phyloP scores from a whole-genome alignment of 768 basidiomycete species.

The Xerocomus potaroensis region DNA sequence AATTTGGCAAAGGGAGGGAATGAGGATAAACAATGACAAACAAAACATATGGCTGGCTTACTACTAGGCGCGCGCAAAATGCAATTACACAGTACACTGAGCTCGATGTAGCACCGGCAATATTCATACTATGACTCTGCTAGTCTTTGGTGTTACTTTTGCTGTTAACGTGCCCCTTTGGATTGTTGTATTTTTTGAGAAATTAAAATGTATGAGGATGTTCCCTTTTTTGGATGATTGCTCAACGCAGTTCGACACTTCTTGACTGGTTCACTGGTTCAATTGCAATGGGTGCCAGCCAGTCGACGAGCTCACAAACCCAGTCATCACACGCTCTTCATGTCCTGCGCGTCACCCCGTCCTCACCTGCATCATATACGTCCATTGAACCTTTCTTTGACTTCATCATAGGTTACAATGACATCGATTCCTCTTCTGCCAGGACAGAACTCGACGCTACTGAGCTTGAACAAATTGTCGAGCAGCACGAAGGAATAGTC shows the following conservation, averaged over 20 bases:
- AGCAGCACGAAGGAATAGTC: conserved; percentile 67
- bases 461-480: conserved; percentile 76
- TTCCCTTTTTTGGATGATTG: conserved; percentile 11
- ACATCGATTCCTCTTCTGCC: conserved; percentile 53
- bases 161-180: too few relatives aligned
- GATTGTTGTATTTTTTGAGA: too few relatives aligned
- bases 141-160: too few relatives aligned
- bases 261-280: too few relatives aligned
- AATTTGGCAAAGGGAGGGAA: conserved; percentile 22
- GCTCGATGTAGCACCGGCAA: too few relatives aligned
- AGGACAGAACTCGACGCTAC: conserved; percentile 59
- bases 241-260: neutral
- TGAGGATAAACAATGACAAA: conserved; percentile 25
- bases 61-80: too few relatives aligned
- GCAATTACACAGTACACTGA: too few relatives aligned
- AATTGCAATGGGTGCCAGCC: conserved; percentile 63
- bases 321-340: conserved; percentile 59
- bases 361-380: conserved; percentile 87
- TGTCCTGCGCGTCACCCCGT: conserved; percentile 84
- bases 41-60: too few relatives aligned
- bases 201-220: neutral
- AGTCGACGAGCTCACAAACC: conserved; percentile 49
- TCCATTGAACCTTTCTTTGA: conserved; percentile 90
- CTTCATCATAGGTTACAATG: conserved; percentile 84
- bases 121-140: too few relatives aligned